phyloP scores from a whole-genome alignment of 2,329 filamentous ascomycete genomes.

The Domatiomyces globalis region DNA sequence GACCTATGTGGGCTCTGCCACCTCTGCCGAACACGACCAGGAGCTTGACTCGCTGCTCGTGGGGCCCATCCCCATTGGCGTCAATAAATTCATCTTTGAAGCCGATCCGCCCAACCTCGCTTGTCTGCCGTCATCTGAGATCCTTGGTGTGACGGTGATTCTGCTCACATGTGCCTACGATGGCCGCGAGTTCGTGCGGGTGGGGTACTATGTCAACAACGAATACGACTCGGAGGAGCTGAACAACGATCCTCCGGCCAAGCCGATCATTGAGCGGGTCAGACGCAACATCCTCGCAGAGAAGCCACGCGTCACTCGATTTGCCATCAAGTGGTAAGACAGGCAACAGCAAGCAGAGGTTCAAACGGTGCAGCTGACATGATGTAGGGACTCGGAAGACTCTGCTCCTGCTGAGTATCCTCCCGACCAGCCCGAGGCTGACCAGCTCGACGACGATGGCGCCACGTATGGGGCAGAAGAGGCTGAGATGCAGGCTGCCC shows the following conservation, averaged over 20 bases:
- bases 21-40: conserved; percentile 92
- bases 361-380: neutral
- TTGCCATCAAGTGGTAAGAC: conserved; percentile 91
- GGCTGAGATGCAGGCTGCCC: conserved; percentile 55
- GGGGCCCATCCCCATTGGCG: conserved; percentile 89
- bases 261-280: conserved; percentile 85
- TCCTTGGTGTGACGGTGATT: conserved; percentile 92
- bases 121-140: conserved; percentile 86
- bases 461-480: conserved; percentile 86
- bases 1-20: conserved; percentile 96
- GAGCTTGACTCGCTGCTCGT: conserved; percentile 95
- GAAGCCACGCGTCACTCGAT: conserved; percentile 93
- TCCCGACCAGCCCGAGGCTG: conserved; percentile 92
- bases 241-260: conserved; percentile 73
- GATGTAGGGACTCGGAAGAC: conserved; percentile 84
- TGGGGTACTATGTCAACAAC: conserved; percentile 99
- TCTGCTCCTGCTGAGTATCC: conserved; percentile 92
- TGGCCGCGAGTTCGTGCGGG: conserved; percentile 87
- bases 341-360: neutral
- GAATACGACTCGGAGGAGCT: conserved; percentile 92
- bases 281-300: conserved; percentile 84
- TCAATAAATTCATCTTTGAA: conserved; percentile 98
- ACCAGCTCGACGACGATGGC: conserved; percentile 65
- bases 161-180: conserved; percentile 95
- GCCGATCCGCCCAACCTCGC: conserved; percentile 81